Evolutionary conservation across 768 basidiomycete species (phyloP), one percentile per base, ranked within the genome.

Genomic region (Leccinum variicolor): DNA sequence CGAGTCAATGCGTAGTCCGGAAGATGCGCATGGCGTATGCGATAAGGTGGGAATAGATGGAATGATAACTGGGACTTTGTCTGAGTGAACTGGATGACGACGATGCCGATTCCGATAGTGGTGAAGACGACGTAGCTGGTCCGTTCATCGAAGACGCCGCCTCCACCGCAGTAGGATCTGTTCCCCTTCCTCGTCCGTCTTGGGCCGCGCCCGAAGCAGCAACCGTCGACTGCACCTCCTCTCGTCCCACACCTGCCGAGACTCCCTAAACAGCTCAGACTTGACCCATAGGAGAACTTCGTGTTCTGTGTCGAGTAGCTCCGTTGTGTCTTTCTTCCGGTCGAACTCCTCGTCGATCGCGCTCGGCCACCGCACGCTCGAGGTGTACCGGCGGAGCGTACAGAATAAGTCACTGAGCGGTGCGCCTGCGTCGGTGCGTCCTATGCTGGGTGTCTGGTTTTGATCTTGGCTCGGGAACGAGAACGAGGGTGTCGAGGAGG

Each of bases 11-110:
- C 53, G 84, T 87, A 64, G 86, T 87, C 21, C 94, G 84, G 68
- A 94, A 88, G 10, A 83, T 78, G 25, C 78, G 77, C 82, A 97
- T 92, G 55, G 94, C 83, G 49, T 82, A 78, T 5, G 89, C 85
- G 56, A 96, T 79, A 31, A 94, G 75, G 60, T 85, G 80, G 0
- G 92, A 84, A 66, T 95, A 96, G n/a, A 83, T 78, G 0, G 82
- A 78, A 10, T 84, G 81, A 58, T 86, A 86, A 23, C 23, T 23
- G 23, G 23, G 23, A 1, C 75, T 77, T 47, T 55, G 47, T 5
- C 8, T 28, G 23, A 23, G 23, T 23, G 23, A 23, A 23, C 23
- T 23, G 23, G 23, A 23, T 23, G 23, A 23, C 23, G 23, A 23
- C 4, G 36, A 9, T n/a, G 54, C 39, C 11, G 48, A 17, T 7